Evolutionary conservation across 495 filamentous ascomycete species (phyloP).

Genomic region (Letharia columbiana): DNA sequence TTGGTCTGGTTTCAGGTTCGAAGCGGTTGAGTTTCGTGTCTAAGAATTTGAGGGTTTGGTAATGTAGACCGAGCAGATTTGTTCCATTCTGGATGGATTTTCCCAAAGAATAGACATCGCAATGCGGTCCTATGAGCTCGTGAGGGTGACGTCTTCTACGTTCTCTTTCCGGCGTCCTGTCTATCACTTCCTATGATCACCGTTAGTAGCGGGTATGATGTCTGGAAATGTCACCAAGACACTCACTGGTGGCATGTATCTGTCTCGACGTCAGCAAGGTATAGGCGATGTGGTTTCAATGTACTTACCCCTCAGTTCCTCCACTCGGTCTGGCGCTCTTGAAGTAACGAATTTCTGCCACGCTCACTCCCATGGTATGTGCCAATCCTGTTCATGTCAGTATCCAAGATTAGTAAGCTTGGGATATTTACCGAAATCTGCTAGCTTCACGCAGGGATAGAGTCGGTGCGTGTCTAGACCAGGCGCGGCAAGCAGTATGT

Average conservation of each 20-base stretch:
- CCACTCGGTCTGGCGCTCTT: constrained; percentile 6
- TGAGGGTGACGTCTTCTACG: constrained; percentile 8
- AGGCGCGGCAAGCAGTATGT: constrained; percentile 36
- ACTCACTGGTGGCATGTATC: constrained; percentile 19
- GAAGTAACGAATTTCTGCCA: constrained; percentile 15
- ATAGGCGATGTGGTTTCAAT: not conserved
- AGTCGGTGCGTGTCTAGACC: constrained; percentile 7
- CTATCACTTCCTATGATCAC: constrained; percentile 5
- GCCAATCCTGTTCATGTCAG: constrained; percentile 7
- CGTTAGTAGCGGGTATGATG: not conserved
- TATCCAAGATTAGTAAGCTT: not conserved
- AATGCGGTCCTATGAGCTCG: constrained; percentile 14
- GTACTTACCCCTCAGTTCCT: constrained; percentile 6
- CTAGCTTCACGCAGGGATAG: constrained; percentile 24
- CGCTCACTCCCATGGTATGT: constrained; percentile 6
- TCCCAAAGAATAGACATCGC: constrained; percentile 18
- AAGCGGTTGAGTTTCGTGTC: constrained; percentile 18
- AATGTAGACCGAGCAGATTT: constrained; percentile 2
- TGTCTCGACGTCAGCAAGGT: not conserved
- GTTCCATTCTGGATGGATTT: constrained; percentile 3
- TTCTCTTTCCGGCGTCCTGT: constrained; percentile 14
- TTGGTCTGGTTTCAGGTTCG: not conserved
- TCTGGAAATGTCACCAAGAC: not conserved
- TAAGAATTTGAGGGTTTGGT: not conserved
- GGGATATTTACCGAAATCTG: constrained; percentile 18